Base-by-base conservation (phyloP, 176 grass and related monocot genomes). In the Lolium perenne region DNA sequence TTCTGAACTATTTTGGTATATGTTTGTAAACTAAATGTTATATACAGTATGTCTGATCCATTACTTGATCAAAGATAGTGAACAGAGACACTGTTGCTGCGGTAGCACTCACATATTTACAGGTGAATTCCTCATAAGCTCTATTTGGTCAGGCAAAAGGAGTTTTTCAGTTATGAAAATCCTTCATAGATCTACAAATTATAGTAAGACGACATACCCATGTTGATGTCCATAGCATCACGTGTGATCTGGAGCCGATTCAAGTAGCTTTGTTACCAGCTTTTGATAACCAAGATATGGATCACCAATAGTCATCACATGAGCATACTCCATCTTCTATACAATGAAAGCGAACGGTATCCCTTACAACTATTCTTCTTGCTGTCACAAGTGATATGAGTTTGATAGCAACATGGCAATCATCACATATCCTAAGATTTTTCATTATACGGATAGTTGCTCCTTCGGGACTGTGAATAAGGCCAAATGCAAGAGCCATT, bases 281-380 rank as follows among this genome's bases (percentile, higher is more conserved):
- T 63, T 85, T 49, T 66, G 45, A 25, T 4, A 64, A 53, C 25
- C 73, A 61, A 17, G 46, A 3, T 3, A 21, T 14, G 22, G 23
- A 67, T 95, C 45, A 93, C 94, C 91, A 95, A 88, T 91, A 97
- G 87, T 94, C 94, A 77, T 88, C 80, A 80, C 94, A 94, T 46
- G 94, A 88, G 74, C 92, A 94, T 20, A 80, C 64, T 11, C 94
- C 94, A 75, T 77, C 74, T 62, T 94, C 92, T 80, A 97, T 88
- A 84, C 85, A 86, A 80, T 94, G 94, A 87, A 97, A 97, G 23
- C 85, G 57, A 84, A 86, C 93, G 14, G 85, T 74, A 88, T 97
- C 94, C 79, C 94, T 94, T n/a, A 97, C 72, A 77, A 90, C 15
- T 85, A 94, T 86, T 70, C n/a, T 88, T 57, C 87, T 93, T 29